Conservation (phyloP, 2,329 filamentous ascomycete genomes). For the Fonsecaea nubica region DNA sequence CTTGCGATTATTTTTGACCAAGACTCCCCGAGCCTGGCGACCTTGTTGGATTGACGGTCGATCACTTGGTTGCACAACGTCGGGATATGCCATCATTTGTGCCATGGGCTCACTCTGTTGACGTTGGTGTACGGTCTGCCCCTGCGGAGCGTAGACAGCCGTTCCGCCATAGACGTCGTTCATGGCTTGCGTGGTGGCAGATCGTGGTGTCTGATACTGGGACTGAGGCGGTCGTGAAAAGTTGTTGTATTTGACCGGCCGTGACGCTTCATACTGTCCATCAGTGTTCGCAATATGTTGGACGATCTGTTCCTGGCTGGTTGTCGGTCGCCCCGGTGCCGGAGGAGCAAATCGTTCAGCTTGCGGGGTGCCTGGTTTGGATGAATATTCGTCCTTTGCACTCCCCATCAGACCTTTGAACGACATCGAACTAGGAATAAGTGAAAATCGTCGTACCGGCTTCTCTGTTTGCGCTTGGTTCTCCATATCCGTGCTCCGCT, state of each 20-base stretch:
- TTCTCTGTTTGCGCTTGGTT: slow-evolving; percentile 63
- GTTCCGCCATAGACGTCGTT: slow-evolving; percentile 41
- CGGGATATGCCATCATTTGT: slow-evolving; percentile 49
- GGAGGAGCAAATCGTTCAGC: slow-evolving; percentile 38
- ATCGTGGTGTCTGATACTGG: slow-evolving; percentile 31
- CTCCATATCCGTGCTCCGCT: slow-evolving; percentile 71
- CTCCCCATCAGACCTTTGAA: slow-evolving; percentile 68
- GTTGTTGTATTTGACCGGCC: slow-evolving; percentile 33
- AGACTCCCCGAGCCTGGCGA: slow-evolving; percentile 60
- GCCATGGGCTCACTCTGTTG: slow-evolving; percentile 47
- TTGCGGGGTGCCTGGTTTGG: slow-evolving; percentile 50
- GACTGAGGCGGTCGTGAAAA: slow-evolving; percentile 39
- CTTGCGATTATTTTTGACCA: slow-evolving; percentile 84
- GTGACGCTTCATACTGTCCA: slow-evolving; percentile 36
- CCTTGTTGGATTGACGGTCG: slow-evolving; percentile 53
- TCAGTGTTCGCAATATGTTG: slow-evolving; percentile 30
- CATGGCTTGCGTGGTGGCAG: slow-evolving; percentile 17
- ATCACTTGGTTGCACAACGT: slow-evolving; percentile 39
- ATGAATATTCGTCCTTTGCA: slow-evolving; percentile 58
- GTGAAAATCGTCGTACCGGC: slow-evolving; percentile 70
- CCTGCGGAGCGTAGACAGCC: slow-evolving; percentile 37
- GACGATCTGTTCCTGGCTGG: slow-evolving; percentile 26
- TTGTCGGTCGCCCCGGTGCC: slow-evolving; percentile 22
- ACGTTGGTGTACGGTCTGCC: slow-evolving; percentile 41
- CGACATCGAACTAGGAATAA: slow-evolving; percentile 70